Percentiles rank a stretch among this genome's conserved stretches.
These are phyloP conservation scores for Tricholomella constricta DNA, from an alignment of 768 basidiomycete species.

Conservation along the genomic window DNA sequence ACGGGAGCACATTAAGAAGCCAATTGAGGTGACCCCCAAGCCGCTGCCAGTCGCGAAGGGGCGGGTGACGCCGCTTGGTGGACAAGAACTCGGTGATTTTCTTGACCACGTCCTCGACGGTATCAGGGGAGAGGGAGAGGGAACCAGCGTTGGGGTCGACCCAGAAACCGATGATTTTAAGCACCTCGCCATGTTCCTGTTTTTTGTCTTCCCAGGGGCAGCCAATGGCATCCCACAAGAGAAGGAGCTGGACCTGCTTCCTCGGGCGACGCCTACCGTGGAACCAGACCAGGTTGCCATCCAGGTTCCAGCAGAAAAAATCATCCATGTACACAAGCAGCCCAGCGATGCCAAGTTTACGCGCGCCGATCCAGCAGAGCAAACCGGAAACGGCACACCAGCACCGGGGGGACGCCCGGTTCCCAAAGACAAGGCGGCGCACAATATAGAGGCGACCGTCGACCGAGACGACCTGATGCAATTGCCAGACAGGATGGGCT, in stretches of 20 bases:
- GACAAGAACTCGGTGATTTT: neutral
- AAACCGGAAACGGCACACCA: slow-evolving; percentile 19
- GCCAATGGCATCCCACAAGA: too few relatives aligned
- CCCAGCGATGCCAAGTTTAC: slow-evolving; percentile 15
- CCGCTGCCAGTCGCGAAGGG: slow-evolving; percentile 28
- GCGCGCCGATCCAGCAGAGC: neutral
- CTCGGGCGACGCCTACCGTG: slow-evolving; percentile 18
- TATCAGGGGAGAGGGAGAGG: slow-evolving; percentile 16
- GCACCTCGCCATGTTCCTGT: slow-evolving; percentile 23
- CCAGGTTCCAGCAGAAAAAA: slow-evolving; percentile 28
- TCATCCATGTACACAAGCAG: slow-evolving; percentile 30
- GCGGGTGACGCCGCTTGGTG: neutral
- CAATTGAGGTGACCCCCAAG: slow-evolving; percentile 38
- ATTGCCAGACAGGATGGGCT: slow-evolving; percentile 34
- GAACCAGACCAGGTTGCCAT: slow-evolving; percentile 23
- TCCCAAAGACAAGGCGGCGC: slow-evolving; percentile 30
- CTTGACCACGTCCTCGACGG: slow-evolving; percentile 11
- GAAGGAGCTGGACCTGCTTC: slow-evolving; percentile 28
- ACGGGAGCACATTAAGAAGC: slow-evolving; percentile 27
- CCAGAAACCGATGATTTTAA: too few relatives aligned
- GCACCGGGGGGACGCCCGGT: slow-evolving; percentile 21
- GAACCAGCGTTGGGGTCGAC: too few relatives aligned
- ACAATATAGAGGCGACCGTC: slow-evolving; percentile 26
- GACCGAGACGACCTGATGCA: slow-evolving; percentile 30
- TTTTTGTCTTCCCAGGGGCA: slow-evolving; percentile 30